A percentile compares a stretch with the other conserved stretches of the same genome.
Conservation (phyloP, 164 flowering plant genomes). For the Vitis rupestris region DNA sequence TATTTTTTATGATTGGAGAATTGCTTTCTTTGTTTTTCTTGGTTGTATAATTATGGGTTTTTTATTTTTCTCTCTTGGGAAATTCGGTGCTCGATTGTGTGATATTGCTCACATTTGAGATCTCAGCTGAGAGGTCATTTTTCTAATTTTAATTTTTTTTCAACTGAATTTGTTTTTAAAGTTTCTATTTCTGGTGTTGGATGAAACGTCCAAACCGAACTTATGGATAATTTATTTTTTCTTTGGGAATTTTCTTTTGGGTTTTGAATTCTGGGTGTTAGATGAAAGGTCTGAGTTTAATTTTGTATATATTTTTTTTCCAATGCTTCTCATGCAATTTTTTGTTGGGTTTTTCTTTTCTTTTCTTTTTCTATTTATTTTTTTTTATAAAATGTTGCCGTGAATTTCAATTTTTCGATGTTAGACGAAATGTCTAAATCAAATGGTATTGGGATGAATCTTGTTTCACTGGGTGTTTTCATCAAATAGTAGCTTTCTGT, state of each 20-base stretch:
- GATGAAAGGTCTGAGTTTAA: background rate
- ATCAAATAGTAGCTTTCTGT: too few relatives aligned
- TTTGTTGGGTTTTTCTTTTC: background rate
- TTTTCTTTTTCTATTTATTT: background rate
- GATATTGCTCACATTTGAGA: slow-evolving; percentile 8
- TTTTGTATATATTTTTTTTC: background rate
- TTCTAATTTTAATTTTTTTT: background rate
- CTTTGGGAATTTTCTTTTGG: too few relatives aligned
- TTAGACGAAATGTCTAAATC: slow-evolving; percentile 16
- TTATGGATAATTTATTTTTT: too few relatives aligned
- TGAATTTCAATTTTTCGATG: background rate
- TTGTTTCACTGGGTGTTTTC: too few relatives aligned
- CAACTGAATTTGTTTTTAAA: too few relatives aligned
- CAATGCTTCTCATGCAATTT: too few relatives aligned
- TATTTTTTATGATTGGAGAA: background rate
- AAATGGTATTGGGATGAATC: background rate
- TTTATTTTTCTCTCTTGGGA: background rate
- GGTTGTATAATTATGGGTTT: background rate
- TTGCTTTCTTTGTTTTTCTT: background rate
- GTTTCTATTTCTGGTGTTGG: slow-evolving; percentile 2
- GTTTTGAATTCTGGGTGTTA: too few relatives aligned
- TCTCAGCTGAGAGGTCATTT: slow-evolving; percentile 16
- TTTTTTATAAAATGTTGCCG: background rate
- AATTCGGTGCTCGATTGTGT: slow-evolving; percentile 3
- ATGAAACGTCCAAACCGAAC: slow-evolving; percentile 2